Conservation (phyloP, 148 eudicot species). For the Polygonum aviculare region DNA sequence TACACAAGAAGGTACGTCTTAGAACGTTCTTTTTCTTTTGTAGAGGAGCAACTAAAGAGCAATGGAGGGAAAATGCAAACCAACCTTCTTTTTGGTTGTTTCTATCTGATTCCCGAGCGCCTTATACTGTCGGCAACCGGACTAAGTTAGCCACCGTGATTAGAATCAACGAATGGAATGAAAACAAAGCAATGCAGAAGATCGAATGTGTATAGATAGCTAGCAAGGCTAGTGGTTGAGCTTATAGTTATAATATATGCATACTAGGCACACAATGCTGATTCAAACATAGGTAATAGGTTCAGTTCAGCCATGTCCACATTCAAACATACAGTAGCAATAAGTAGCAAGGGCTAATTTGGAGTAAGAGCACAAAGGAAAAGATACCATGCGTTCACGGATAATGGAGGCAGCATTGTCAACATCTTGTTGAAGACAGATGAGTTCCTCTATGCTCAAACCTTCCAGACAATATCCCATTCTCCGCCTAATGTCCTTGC, state of each 20-base stretch:
- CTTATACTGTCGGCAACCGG: conserved; percentile 32
- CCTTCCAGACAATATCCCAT: conserved; percentile 11
- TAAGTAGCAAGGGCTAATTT: too few relatives aligned
- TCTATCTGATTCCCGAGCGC: conserved; percentile 37
- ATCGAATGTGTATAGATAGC: too few relatives aligned
- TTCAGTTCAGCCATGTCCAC: neutral
- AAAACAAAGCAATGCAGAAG: neutral
- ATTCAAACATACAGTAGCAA: neutral
- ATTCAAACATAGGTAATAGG: neutral
- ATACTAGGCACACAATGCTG: neutral
- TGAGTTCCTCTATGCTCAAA: neutral
- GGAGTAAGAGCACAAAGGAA: too few relatives aligned
- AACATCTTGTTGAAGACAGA: conserved; percentile 7
- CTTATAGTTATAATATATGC: neutral
- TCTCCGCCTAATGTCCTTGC: conserved; percentile 10
- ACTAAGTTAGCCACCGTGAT: neutral
- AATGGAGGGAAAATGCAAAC: neutral
- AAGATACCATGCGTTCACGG: neutral
- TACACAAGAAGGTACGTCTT: neutral
- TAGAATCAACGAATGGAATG: neutral
- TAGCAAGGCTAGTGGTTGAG: neutral
- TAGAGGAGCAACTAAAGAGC: too few relatives aligned
- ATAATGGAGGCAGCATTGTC: neutral
- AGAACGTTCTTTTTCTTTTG: neutral
- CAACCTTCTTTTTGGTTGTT: conserved; percentile 73